A percentile compares a stretch with the other conserved stretches of the same genome.
Evolutionary conservation across 2,329 filamentous ascomycete species (phyloP).

Genomic region (Fusarium marasasianum): DNA sequence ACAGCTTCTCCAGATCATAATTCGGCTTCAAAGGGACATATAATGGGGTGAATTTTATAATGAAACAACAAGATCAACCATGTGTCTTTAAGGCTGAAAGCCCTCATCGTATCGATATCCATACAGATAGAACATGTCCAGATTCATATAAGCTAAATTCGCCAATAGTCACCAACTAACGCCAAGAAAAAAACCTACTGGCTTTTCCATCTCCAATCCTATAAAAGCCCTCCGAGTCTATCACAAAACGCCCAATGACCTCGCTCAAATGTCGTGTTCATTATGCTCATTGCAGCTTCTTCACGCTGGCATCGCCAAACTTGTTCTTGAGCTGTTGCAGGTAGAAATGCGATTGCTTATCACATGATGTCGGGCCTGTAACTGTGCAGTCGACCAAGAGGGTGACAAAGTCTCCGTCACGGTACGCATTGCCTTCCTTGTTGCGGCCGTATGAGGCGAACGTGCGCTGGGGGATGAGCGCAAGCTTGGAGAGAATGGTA

Average conservation of each 20-base stretch:
- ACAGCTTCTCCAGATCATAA: not conserved
- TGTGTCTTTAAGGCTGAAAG: not conserved
- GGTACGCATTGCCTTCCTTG: conserved; percentile 71
- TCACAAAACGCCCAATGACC: conserved; percentile 29
- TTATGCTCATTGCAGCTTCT: conserved; percentile 14
- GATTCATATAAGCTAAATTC: conserved; percentile 14
- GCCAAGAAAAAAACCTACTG: conserved; percentile 18
- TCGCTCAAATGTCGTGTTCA: conserved; percentile 22
- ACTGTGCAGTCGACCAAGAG: conserved; percentile 79
- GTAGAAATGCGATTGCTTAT: conserved; percentile 71
- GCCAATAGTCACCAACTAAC: conserved; percentile 18
- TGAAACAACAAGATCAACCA: not conserved
- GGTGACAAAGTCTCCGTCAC: conserved; percentile 85
- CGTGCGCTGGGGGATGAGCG: conserved; percentile 84
- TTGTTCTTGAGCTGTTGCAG: conserved; percentile 57
- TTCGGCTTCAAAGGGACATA: not conserved
- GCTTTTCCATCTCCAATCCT: conserved; percentile 12
- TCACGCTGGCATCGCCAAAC: conserved; percentile 41
- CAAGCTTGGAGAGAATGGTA: conserved; percentile 89
- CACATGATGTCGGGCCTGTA: conserved; percentile 68
- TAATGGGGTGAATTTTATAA: not conserved
- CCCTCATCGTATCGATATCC: not conserved
- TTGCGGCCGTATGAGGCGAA: conserved; percentile 80
- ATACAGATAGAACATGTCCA: not conserved
- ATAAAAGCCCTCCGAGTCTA: conserved; percentile 15